A percentile compares a stretch with the other conserved stretches of the same genome.
These are phyloP conservation scores for Pseudotulostoma volvatum DNA, from an alignment of 495 filamentous ascomycete genomes.

Conservation along the genomic window DNA sequence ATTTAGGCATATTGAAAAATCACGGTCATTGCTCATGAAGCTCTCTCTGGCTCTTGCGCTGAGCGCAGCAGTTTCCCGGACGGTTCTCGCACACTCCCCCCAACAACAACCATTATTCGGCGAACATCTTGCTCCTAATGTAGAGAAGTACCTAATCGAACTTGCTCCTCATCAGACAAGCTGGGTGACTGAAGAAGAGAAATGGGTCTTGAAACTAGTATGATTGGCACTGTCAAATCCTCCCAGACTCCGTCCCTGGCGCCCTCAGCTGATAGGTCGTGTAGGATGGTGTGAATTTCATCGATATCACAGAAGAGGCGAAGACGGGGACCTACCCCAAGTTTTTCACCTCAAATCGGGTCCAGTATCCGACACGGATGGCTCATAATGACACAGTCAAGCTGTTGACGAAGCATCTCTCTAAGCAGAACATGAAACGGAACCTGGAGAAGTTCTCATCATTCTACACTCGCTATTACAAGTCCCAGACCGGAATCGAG, in stretches of 20 bases:
- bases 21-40: too few species aligned
- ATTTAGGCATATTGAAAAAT: too few species aligned
- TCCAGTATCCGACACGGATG: conserved; percentile 51
- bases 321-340: conserved; percentile 20
- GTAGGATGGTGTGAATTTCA: conserved; percentile 75
- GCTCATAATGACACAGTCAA: conserved; percentile 47
- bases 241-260: neutral
- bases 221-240: too few species aligned
- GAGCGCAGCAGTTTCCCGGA: neutral
- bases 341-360: conserved; percentile 13
- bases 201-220: conserved; percentile 80
- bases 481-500: conserved; percentile 66
- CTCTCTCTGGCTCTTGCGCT: neutral
- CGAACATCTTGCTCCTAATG: conserved; percentile 1
- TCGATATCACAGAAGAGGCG: conserved; percentile 69
- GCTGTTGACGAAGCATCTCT: conserved; percentile 49
- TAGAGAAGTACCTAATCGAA: conserved; percentile 63
- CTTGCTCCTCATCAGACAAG: conserved; percentile 64
- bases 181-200: conserved; percentile 89
- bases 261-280: neutral
- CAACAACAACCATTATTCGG: conserved; percentile 7
- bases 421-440: conserved; percentile 59
- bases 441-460: conserved; percentile 64
- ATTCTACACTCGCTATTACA: conserved; percentile 84
- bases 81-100: neutral